Evolutionary conservation across 2,329 filamentous ascomycete species (phyloP), one percentile per base, ranked within the genome.

Genomic region (Stagonosporopsis chrysanthemi): DNA sequence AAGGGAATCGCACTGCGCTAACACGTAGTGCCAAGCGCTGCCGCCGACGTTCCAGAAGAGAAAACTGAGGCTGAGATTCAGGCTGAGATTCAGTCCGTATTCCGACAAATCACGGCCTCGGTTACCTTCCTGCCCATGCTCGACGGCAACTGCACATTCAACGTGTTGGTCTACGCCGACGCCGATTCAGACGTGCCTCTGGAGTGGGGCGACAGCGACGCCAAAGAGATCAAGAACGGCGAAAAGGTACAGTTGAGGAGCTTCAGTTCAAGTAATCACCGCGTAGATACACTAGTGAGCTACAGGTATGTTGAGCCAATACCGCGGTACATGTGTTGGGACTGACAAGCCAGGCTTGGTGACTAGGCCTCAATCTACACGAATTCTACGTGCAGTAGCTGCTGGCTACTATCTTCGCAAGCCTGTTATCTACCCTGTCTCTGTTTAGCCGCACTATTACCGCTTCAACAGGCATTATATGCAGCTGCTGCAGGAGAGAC

Each of bases 191-290:
- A 98, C 44, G 95, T 99, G 14, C 95, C 95, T 4, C 89, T 99
- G 56, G 95, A 99, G 77, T 99, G 95, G 95, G 95, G 95, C 43
- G 95, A 99, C 79, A 97, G 92, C 67, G 95, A 98, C 77, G 93
- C 94, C 52, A 97, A 97, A 81, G 95, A 99, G 82, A 97, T 99
- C 66, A 83, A 88, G 74, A 91, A 95, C 69, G 94, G 91, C 39
- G 95, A 99, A 82, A 92, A 95, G 74, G 95, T 99, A 28, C 93
- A 97, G 80, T 80, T 99, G 72, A 86, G 95, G 59, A 96, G 94
- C 64, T 99, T 98, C 81, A 97, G 93, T 77, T 99, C 95, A 15
- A 92, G 89, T 64, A 97, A 89, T 70, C 95, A 99, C 77, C 86
- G 91, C 23, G 94, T 99, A 24, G 95, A 97, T 74, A 99, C 95